Conservation (phyloP, 371 early-diverging fungal species). For the Rhizopus arrhizus region DNA sequence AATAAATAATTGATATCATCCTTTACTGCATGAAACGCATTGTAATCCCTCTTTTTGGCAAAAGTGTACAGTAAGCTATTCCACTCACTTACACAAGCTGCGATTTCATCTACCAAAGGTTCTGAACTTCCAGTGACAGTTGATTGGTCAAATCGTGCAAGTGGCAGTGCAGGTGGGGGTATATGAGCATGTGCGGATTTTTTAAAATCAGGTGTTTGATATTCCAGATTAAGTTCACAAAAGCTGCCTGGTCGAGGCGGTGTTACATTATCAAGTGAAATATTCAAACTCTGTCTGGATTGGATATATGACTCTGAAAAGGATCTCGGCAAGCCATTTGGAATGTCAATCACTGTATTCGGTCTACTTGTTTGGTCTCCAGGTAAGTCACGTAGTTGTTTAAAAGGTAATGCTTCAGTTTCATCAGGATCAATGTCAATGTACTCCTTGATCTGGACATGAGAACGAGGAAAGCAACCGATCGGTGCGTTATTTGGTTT, state of each 20-base stretch:
- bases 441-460: conserved; percentile 61
- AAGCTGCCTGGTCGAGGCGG: conserved; percentile 27
- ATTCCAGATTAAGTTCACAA: conserved; percentile 24
- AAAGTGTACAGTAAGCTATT: conserved; percentile 56
- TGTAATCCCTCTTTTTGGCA: conserved; percentile 59
- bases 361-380: conserved; percentile 8
- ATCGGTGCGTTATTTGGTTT: conserved; percentile 52
- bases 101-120: conserved; percentile 72
- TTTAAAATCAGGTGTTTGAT: neutral
- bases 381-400: neutral
- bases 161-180: conserved; percentile 49
- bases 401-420: conserved; percentile 7
- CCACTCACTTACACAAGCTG: conserved; percentile 72
- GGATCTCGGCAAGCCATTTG: conserved; percentile 28
- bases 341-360: conserved; percentile 18
- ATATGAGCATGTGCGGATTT: conserved; percentile 15
- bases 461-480: conserved; percentile 66
- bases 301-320: conserved; percentile 37
- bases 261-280: neutral
- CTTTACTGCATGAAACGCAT: conserved; percentile 54
- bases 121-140: conserved; percentile 63
- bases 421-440: conserved; percentile 39
- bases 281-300: neutral
- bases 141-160: conserved; percentile 56
- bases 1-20: conserved; percentile 64